Evolutionary conservation across 495 filamentous ascomycete genomes (phyloP), one percentile per base, ranked within the genome.

Genomic region (Penicillium coffeae): DNA sequence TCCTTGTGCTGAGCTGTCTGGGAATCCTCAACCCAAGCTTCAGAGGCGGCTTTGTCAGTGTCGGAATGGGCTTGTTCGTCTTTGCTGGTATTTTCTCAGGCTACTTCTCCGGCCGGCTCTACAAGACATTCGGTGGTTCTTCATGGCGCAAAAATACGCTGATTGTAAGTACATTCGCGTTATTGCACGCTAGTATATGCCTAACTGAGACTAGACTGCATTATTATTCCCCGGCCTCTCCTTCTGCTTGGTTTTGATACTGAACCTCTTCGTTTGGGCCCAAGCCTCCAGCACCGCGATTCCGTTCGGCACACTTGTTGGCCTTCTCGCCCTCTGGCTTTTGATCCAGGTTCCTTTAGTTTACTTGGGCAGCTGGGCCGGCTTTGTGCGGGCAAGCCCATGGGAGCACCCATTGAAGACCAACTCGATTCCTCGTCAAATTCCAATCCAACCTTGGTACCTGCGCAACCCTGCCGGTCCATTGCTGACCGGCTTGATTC

Each of bases 401-500:
- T 96, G 89, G 87, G 87, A 89, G 46, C 89, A 93, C 64, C 91
- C 91, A 3, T 89, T 90, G 53, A 91, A 92, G 64, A 90, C 90
- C 7, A 84, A 80, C 40, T 72, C 73, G 14, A 79, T 88, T 34
- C 67, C 88, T 13, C 82, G 91, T 2, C 89, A 87, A 62, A 80
- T 95, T 9, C 90, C 91, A 4, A 64, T 64, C 8, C 88, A 91
- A 62, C 74, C 87, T 2, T 95, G 91, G 91, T 90, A 94, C 56
- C 76, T 84, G 44, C 79, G 76, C 45, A 77, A 70, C 39, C 55
- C 81, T 3, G 75, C 83, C 32, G 77, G 82, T 1, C 76, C 85
- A 5, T 61, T 94, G 13, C 64, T 95, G 10, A 88, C 88, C 1
- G 91, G 91, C 1, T 57, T 92, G n/a, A 79, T 94, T 16, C 90